Conservation (phyloP, 2,329 filamentous ascomycete genomes). For the Fusarium longipes region DNA sequence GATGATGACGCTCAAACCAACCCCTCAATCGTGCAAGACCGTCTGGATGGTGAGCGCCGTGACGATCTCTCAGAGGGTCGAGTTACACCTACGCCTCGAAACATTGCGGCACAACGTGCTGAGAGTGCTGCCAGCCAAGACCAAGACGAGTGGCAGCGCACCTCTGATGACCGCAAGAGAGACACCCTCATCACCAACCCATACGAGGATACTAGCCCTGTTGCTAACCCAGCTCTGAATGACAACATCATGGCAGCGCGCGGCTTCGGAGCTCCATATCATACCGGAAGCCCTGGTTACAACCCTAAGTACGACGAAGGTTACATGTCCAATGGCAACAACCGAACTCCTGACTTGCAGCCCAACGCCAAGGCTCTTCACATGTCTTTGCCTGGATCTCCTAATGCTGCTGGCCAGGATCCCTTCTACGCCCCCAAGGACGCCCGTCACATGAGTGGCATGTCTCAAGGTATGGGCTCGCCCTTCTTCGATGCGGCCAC, state of each 20-base stretch:
- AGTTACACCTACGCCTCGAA: conserved; percentile 59
- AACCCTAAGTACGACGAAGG: conserved; percentile 82
- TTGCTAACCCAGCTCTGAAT: conserved; percentile 65
- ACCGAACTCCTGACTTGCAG: conserved; percentile 64
- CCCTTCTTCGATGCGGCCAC: conserved; percentile 92
- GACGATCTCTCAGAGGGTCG: conserved; percentile 66
- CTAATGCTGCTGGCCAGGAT: conserved; percentile 67
- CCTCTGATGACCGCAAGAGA: conserved; percentile 71
- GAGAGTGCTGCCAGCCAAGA: conserved; percentile 62
- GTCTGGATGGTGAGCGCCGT: conserved; percentile 64
- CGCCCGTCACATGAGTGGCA: conserved; percentile 79
- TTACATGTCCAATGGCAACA: conserved; percentile 82
- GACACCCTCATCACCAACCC: conserved; percentile 75
- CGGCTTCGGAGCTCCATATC: conserved; percentile 59
- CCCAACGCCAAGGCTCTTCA: conserved; percentile 65
- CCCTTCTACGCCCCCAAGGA: conserved; percentile 71
- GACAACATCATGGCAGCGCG: conserved; percentile 60
- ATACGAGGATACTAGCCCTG: conserved; percentile 72
- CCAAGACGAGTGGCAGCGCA: conserved; percentile 72
- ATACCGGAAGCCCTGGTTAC: conserved; percentile 67
- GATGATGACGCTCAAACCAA: conserved; percentile 82
- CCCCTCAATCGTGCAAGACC: conserved; percentile 83
- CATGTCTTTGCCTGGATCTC: conserved; percentile 62
- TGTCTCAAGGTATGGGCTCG: conserved; percentile 91
- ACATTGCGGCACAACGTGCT: conserved; percentile 45